These are phyloP conservation scores for Xylaria sp. DNA, from an alignment of 2,329 filamentous ascomycete genomes.

Conservation along the genomic window DNA sequence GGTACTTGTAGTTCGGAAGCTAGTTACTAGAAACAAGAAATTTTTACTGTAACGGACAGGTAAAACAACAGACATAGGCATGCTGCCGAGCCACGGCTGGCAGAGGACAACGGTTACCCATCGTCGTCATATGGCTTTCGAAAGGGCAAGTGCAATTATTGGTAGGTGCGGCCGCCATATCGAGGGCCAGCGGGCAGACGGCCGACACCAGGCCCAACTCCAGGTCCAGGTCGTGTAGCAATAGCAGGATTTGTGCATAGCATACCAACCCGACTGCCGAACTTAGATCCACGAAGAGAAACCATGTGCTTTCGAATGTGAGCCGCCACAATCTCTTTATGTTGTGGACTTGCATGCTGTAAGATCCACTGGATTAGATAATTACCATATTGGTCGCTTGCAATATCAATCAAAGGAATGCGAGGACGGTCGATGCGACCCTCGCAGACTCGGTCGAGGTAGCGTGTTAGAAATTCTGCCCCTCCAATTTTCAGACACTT, in stretches of 20 bases:
- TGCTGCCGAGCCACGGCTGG: constrained; percentile 25
- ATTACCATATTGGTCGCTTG: constrained; percentile 98
- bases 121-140: constrained; percentile 22
- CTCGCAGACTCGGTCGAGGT: constrained; percentile 93
- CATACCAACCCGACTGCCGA: constrained; percentile 98
- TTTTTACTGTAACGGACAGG: constrained; percentile 26
- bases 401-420: constrained; percentile 97
- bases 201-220: constrained; percentile 72
- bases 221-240: constrained; percentile 87
- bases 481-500: constrained; percentile 98
- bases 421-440: constrained; percentile 89
- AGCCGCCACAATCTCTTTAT: constrained; percentile 90
- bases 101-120: constrained; percentile 7
- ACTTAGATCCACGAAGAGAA: constrained; percentile 96
- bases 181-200: constrained; percentile 69
- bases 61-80: constrained; percentile 18
- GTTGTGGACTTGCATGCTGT: constrained; percentile 84
- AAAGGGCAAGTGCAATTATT: constrained; percentile 52
- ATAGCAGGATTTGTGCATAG: constrained; percentile 95
- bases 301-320: constrained; percentile 99
- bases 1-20: constrained; percentile 36
- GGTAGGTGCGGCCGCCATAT: constrained; percentile 66
- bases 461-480: constrained; percentile 87
- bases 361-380: constrained; percentile 98
- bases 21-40: constrained; percentile 37